These are phyloP conservation scores for Lactarius deliciosus DNA, from an alignment of 768 basidiomycete species.

Conservation along the genomic window DNA sequence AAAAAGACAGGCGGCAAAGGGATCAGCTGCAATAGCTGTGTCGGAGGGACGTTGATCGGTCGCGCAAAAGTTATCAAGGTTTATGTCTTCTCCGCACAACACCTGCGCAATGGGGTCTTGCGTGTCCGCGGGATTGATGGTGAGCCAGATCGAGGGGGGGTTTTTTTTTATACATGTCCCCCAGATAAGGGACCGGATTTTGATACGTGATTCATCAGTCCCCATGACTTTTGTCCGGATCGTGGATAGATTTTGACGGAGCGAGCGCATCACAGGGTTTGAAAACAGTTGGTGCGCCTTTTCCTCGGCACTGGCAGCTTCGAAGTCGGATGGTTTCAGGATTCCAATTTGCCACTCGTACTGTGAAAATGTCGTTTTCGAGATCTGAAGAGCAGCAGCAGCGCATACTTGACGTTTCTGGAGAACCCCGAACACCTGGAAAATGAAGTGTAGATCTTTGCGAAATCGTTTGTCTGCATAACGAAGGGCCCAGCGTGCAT, in stretches of 20 bases:
- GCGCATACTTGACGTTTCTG: too few relatives aligned
- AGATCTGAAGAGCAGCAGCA: too few relatives aligned
- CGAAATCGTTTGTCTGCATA: too few relatives aligned
- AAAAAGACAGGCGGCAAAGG: neutral
- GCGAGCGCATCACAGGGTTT: neutral
- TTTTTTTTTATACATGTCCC: neutral
- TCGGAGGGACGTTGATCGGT: conserved; percentile 44
- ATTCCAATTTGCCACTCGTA: neutral
- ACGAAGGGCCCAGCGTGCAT: too few relatives aligned
- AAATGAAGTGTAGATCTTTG: too few relatives aligned
- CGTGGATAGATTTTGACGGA: neutral
- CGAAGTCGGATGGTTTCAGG: neutral
- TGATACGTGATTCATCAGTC: neutral
- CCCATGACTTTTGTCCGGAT: neutral
- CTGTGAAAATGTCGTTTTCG: too few relatives aligned
- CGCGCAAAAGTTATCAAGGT: conserved; percentile 41
- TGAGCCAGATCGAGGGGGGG: conserved; percentile 40
- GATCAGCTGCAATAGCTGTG: conserved; percentile 17
- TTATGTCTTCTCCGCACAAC: conserved; percentile 43
- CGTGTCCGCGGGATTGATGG: conserved; percentile 43
- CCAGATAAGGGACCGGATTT: neutral
- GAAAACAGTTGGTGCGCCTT: neutral
- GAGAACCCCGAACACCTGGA: too few relatives aligned
- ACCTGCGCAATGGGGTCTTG: conserved; percentile 48
- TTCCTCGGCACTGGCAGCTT: neutral